Conservation (phyloP, 2,329 filamentous ascomycete species). For the Leptographium galeiforme region DNA sequence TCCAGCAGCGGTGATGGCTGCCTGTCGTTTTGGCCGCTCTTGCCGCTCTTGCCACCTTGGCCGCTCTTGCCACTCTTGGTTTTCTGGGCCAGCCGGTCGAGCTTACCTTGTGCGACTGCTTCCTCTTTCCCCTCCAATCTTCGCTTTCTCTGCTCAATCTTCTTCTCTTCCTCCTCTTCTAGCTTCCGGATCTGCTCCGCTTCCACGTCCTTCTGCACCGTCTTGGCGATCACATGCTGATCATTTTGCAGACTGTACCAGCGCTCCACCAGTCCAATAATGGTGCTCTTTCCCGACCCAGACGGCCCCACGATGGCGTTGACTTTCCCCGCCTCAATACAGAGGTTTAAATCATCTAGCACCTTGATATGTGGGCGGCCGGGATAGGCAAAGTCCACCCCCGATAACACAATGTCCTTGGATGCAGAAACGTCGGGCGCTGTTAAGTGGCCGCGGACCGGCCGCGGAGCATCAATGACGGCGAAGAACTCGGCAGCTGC, state of each 20-base stretch:
- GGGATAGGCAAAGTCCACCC: constrained; percentile 63
- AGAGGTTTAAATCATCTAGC: constrained; percentile 43
- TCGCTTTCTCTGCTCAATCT: not conserved
- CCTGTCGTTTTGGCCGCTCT: not conserved
- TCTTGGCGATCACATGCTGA: constrained; percentile 37
- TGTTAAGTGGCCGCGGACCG: constrained; percentile 25
- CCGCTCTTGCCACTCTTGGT: not conserved
- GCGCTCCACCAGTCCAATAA: constrained; percentile 56
- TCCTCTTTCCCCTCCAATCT: not conserved
- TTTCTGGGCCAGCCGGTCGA: not conserved
- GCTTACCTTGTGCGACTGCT: not conserved
- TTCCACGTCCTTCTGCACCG: constrained; percentile 21
- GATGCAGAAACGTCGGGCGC: constrained; percentile 35
- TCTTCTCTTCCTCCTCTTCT: not conserved
- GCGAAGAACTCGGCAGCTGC: constrained; percentile 45
- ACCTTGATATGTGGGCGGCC: constrained; percentile 50
- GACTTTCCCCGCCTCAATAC: constrained; percentile 49
- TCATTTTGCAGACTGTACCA: constrained; percentile 35
- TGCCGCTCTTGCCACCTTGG: not conserved
- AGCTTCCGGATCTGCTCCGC: constrained; percentile 1
- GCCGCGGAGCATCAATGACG: constrained; percentile 34
- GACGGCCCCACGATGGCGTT: constrained; percentile 64
- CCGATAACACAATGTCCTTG: constrained; percentile 45
- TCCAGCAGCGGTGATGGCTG: not conserved
- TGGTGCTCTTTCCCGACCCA: constrained; percentile 61